Evolutionary conservation across 2,329 filamentous ascomycete species (phyloP), one percentile per base, ranked within the genome.

Genomic region (Huntiella moniliformis): DNA sequence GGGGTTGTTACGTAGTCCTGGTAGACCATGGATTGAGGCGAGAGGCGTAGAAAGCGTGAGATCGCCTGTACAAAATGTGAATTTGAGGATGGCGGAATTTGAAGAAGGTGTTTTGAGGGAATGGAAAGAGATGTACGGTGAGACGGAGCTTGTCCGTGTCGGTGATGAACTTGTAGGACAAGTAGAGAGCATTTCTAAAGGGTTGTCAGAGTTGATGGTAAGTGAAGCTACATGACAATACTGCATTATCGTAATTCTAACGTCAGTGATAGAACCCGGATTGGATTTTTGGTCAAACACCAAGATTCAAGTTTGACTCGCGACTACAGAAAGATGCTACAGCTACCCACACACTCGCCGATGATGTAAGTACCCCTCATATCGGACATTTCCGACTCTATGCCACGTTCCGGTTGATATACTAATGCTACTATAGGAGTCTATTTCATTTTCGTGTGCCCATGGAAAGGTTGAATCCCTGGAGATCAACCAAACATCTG

Each of bases 1-100:
- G 1, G 62, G 69, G 2, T 75, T 88, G 55, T 61, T 98, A 52
- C 71, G 74, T 16, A 86, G 84, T n/a, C 84, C 86, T 0, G 83
- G 81, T 0, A 79, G 77, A 53, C 68, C 70, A 0, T 87, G 74
- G 56, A 79, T 96, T 56, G 75, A 75, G 51, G 83, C 84, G 0
- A 78, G 81, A 50, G 91, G 91, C 0, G 87, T 95, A 1, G 85
- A 91, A 54, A 96, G 88, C 58, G 86, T 96, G 38, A 78, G 83
- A 51, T 93, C 85, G 41, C 75, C 77, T 0, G 79, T 96, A 8
- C 70, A 74, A 5, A 98, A 96, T 61, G 76, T 93, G 1, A 72
- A 74, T 3, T 59, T 84, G 8, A 76, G 84, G 2, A 63, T 75
- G 18, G 60, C 62, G 5, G 71, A 82, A 57, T 95, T 94, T 59